phyloP scores from a whole-genome alignment of 1,139 yeast genomes.

The Eremothecium sinecaudum region DNA sequence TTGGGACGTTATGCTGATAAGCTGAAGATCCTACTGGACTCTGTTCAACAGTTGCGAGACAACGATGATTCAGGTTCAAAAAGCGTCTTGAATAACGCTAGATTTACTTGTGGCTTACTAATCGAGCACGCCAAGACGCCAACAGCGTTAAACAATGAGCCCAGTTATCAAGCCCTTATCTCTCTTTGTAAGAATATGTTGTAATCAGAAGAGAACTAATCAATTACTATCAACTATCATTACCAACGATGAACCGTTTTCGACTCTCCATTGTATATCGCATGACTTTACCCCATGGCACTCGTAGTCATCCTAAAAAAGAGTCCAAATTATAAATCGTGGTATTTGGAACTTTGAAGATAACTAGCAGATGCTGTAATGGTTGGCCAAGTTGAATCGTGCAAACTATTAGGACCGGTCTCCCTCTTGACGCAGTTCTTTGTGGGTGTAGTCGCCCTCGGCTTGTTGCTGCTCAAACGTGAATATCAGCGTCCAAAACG shows the following conservation, averaged over 20 bases:
- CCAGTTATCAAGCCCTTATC: neutral
- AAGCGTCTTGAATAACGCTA: conserved; percentile 25
- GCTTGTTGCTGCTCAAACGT: conserved; percentile 67
- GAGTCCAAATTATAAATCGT: too few species aligned
- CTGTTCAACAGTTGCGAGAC: conserved; percentile 13
- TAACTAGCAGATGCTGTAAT: too few species aligned
- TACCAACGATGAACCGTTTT: too few species aligned
- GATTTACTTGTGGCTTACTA: conserved; percentile 23
- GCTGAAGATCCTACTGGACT: conserved; percentile 13
- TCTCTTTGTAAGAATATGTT: neutral
- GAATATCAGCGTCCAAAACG: conserved; percentile 73
- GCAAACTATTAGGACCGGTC: conserved; percentile 66
- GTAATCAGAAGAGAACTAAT: neutral
- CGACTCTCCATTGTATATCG: too few species aligned
- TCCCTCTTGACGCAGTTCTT: conserved; percentile 54
- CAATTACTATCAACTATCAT: neutral
- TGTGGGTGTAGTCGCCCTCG: conserved; percentile 67
- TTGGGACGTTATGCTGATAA: conserved; percentile 8
- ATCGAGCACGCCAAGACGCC: neutral
- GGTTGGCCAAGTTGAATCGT: conserved; percentile 27
- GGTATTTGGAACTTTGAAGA: too few species aligned
- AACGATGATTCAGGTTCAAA: conserved; percentile 19
- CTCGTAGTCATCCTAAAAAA: too few species aligned
- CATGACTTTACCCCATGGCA: too few species aligned
- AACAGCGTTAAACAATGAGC: neutral